Base-by-base conservation (phyloP, 352 stramenopile species). In the Phytophthora macrochlamydospora region DNA sequence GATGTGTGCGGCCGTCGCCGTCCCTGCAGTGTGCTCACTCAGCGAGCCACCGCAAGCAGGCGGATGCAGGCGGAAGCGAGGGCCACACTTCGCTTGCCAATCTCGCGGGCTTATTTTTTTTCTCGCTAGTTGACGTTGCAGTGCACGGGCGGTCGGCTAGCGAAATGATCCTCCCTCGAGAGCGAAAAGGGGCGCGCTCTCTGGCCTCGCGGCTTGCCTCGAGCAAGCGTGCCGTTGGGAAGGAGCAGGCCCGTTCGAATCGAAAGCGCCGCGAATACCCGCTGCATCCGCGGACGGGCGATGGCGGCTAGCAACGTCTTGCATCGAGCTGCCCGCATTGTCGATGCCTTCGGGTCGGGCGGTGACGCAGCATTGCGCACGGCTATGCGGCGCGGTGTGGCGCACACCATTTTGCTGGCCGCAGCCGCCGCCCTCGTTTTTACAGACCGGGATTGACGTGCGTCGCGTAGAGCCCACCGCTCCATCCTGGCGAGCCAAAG, bases 81-180 rank as follows among this genome's bases (percentile, higher is more conserved):
- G 18, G 18, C 18, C 18, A 24, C n/a, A n/a, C 18, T 24, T 24
- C 18, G 18, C 18, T 24, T 24, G 18, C 18, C 18, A 24, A 24
- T 24, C 18, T 24, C 18, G 18, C 18, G 18, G 18, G 35, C 35
- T 40, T 11, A 40, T 1, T 40, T 40, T 40, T 40, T 40, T 40
- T 40, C 9, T 40, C 35, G 35, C 35, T 40, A 54, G 55, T 62
- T 40, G 35, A 40, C 35, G 35, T 40, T 62, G 43, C 32, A n/a
- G 55, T 40, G 35, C 35, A 40, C 6, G 35, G 35, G 6, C 6
- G 35, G 35, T 42, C 55, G 30, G 2, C 55, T 62, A 54, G 44
- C 55, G 55, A 62, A 62, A 62, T 62, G 18, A 33, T 14, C n/a
- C 7, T 50, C 40, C 49, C 49, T 51, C 40, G 43, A 40, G 24